Conservation (phyloP, 495 filamentous ascomycete species). For the Aspergillus ostianus region DNA sequence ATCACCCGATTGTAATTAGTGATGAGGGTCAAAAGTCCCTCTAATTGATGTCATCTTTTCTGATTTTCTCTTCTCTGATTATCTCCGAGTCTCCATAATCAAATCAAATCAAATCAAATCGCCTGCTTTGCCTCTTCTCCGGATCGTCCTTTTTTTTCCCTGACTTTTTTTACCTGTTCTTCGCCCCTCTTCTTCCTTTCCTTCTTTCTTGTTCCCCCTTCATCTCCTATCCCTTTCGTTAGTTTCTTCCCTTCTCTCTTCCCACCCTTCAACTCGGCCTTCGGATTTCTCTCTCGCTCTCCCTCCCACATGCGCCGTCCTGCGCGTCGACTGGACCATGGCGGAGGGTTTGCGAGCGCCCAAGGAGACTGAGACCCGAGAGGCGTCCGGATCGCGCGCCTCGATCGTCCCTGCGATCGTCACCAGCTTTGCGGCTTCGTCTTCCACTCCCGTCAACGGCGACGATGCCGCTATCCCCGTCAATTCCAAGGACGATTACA, state of each 20-base stretch:
- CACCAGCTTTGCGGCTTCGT: conserved; percentile 15
- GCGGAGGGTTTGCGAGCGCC: conserved; percentile 28
- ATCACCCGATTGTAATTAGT: neutral
- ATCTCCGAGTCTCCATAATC: neutral
- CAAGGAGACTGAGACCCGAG: conserved; percentile 19
- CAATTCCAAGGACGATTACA: conserved; percentile 10
- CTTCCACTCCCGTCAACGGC: conserved; percentile 8
- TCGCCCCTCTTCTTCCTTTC: neutral
- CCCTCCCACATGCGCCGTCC: conserved; percentile 20
- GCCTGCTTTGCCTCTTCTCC: neutral
- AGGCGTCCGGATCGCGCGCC: conserved; percentile 21
- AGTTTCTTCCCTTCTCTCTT: conserved; percentile 1
- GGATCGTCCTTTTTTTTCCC: neutral
- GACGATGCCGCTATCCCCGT: conserved; percentile 8
- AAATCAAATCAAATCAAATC: no score
- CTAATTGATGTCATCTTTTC: neutral
- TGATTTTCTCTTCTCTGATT: neutral
- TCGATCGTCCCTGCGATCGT: conserved; percentile 23
- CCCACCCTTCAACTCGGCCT: no score
- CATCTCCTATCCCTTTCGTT: neutral
- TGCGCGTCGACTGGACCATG: conserved; percentile 24
- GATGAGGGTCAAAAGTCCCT: neutral
- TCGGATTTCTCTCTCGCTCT: conserved; percentile 2
- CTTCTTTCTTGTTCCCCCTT: neutral
- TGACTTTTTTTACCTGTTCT: neutral